Base-by-base conservation (phyloP, 352 stramenopile genomes). In the Phytophthora sp. region DNA sequence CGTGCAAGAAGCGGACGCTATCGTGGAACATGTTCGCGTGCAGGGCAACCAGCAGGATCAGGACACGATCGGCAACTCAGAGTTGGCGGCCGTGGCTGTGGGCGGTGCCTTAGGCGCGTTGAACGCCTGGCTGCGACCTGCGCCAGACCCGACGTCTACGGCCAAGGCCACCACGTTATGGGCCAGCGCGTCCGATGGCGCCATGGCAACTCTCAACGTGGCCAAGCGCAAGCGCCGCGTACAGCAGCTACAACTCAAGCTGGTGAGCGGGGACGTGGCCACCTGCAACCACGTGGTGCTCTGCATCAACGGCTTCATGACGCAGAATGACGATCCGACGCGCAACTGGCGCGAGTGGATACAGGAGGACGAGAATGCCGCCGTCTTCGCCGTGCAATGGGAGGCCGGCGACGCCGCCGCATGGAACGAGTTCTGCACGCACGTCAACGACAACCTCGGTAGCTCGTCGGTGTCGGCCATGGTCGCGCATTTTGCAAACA, bases 291-390 rank as follows among this genome's bases (percentile, higher is more conserved):
- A 90, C 57, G 74, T 94, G 18, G 50, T 93, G 58, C 73, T 95
- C 39, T 93, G 85, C 53, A 81, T 95, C 65, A 95, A 93, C 52
- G 87, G 87, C 16, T 95, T 95, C 63, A 95, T 95, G 87, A 94
- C 87, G 24, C 84, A 94, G 30, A 78, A 81, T 47, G 72, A 80
- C 20, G 85, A 93, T 52, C 84, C 85, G 31, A 74, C 57, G 18
- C 63, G 45, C 41, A 93, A 93, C 56, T 95, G 87, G 87, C 61
- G 62, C 8, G 66, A 59, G 7, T 93, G 84, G 84, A 78, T 62
- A 30, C 42, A 67, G 16, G 58, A 57, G 9, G 56, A 76, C 53
- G 18, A 67, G 45, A 13, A 63, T 29, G 63, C 76, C 24, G 84
- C 77, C 7, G 68, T 90, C 18, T 95, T 90, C 56, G 80, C 79